phyloP scores from a whole-genome alignment of 2,329 filamentous ascomycete genomes.

The Dothideomycetes sp. region DNA sequence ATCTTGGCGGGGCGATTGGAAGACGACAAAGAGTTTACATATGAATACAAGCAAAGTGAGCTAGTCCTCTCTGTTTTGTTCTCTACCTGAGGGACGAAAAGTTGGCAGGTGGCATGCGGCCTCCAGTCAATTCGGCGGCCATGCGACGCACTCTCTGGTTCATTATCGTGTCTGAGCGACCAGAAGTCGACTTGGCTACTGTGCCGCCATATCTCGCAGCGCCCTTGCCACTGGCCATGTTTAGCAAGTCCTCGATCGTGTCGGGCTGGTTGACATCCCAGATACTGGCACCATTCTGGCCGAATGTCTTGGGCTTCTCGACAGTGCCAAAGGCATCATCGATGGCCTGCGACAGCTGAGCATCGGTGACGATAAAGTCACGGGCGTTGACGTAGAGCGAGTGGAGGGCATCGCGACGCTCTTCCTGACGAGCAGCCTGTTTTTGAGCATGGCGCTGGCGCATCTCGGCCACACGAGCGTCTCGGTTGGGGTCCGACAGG shows the following conservation, averaged over 20 bases:
- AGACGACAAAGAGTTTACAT: not conserved
- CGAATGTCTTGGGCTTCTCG: conserved; percentile 29
- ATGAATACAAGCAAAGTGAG: conserved; percentile 11
- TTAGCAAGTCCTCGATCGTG: conserved; percentile 41
- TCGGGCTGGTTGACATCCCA: conserved; percentile 41
- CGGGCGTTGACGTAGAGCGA: conserved; percentile 83
- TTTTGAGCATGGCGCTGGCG: conserved; percentile 41
- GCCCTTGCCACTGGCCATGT: conserved; percentile 22
- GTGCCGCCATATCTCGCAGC: conserved; percentile 20
- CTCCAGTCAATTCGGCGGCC: conserved; percentile 58
- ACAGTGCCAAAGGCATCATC: conserved; percentile 66
- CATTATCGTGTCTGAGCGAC: too few species aligned
- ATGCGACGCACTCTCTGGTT: conserved; percentile 49
- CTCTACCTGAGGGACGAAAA: conserved; percentile 4
- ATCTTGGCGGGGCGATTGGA: too few species aligned
- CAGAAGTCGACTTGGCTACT: conserved; percentile 22
- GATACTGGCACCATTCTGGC: conserved; percentile 39
- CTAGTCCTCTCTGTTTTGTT: too few species aligned
- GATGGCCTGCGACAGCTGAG: conserved; percentile 64
- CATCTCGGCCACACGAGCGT: conserved; percentile 25
- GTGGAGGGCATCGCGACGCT: conserved; percentile 58
- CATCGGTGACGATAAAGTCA: conserved; percentile 75
- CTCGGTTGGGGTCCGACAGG: conserved; percentile 15
- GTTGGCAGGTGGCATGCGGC: conserved; percentile 44
- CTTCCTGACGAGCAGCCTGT: conserved; percentile 44